Evolutionary conservation across 2,329 filamentous ascomycete genomes (phyloP), one percentile per base, ranked within the genome.

Genomic region (Sphaerulina musiva): DNA sequence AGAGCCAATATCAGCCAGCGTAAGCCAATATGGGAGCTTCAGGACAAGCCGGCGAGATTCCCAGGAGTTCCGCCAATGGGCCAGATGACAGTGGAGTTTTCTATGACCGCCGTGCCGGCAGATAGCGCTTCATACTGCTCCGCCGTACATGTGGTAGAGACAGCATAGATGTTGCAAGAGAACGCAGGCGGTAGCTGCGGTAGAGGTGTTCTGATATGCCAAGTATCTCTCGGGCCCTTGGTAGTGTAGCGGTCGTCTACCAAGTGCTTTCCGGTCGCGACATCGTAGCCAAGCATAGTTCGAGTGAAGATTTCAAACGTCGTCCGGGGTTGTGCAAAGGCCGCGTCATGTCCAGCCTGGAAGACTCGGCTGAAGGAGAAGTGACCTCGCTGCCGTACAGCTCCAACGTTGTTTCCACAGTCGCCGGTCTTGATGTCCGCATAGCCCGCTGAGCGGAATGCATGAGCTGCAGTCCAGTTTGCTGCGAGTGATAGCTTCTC

Each of bases 301-400:
- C 80, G 77, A 17, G 73, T 70, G 65, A 82, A 82, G 45, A 82
- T 76, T 55, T 77, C 69, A 48, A 76, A 80, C 2, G 76, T 73
- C 0, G 78, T 78, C 59, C 80, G 72, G 0, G 79, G 80, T 60
- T 81, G 78, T 60, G 80, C 81, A 23, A 45, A 59, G 1, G 55
- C 56, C 38, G 12, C 59, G 47, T 64, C 62, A 48, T 70, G 66
- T 7, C 68, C 67, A 20, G 66, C 62, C 43, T 70, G 48, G 51
- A 68, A 70, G 7, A 71, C 61, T 5, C 69, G 59, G 6, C 63
- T 61, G 63, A 72, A 72, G 6, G 67, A 68, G 6, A 71, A 59
- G 20, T 64, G 62, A 9, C 67, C 68, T 32, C 67, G 58, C 53
- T 71, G 68, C n/a, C 68, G 57, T 6, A 68, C 67, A 12, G 65